These are phyloP conservation scores for Phlebiopsis flavidoalba DNA, from an alignment of 768 basidiomycete genomes.

Conservation along the genomic window DNA sequence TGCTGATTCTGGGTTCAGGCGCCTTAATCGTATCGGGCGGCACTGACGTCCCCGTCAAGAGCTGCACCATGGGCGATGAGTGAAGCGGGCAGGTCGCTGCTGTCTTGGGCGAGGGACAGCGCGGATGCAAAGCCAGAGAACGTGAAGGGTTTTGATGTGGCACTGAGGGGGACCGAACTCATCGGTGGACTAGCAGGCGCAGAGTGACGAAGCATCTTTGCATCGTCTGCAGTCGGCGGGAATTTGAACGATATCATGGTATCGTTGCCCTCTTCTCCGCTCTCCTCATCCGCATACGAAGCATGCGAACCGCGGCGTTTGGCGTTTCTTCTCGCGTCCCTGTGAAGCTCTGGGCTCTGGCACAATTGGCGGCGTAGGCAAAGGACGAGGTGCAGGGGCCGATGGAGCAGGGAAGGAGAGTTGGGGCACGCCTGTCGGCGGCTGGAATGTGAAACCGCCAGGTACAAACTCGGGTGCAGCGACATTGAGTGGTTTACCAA, in stretches of 20 bases:
- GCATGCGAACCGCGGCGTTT: conserved; percentile 48
- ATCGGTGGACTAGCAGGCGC: conserved; percentile 35
- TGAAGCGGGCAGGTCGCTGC: conserved; percentile 21
- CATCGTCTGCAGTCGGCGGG: conserved; percentile 50
- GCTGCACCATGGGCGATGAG: conserved; percentile 15
- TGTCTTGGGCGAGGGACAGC: conserved; percentile 5
- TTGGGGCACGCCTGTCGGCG: conserved; percentile 59
- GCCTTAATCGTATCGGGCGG: conserved; percentile 5
- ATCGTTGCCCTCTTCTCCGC: conserved; percentile 33
- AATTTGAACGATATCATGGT: conserved; percentile 72
- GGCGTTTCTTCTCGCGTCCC: conserved; percentile 83
- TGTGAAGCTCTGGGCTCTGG: conserved; percentile 40
- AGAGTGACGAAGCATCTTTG: conserved; percentile 42
- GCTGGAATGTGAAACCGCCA: conserved; percentile 69
- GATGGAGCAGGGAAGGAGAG: conserved; percentile 36
- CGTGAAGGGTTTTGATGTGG: conserved; percentile 55
- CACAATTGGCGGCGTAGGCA: conserved; percentile 32
- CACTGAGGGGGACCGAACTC: conserved; percentile 31
- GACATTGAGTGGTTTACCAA: conserved; percentile 71
- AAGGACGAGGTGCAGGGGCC: conserved; percentile 30
- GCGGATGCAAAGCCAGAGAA: conserved; percentile 55
- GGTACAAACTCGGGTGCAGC: conserved; percentile 83
- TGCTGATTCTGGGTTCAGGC: conserved; percentile 3
- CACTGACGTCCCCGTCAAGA: conserved; percentile 13
- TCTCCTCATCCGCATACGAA: conserved; percentile 19